These are phyloP conservation scores for Neofusicoccum cordaticola DNA, from an alignment of 2,329 filamentous ascomycete genomes.

Conservation along the genomic window DNA sequence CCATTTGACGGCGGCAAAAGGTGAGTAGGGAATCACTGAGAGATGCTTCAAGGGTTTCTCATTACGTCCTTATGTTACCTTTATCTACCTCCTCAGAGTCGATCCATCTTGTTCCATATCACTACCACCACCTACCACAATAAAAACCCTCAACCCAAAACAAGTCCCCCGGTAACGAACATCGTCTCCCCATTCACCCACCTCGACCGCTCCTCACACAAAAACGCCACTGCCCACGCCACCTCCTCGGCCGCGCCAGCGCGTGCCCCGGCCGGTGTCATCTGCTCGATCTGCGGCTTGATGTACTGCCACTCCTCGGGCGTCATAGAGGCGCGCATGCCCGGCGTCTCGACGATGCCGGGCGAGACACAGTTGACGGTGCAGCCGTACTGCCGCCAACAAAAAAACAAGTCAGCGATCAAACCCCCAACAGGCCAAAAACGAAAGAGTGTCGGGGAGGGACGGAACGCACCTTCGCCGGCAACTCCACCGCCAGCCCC, in stretches of 20 bases:
- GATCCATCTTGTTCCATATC: no score
- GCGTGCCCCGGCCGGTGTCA: background rate
- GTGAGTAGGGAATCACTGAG: no score
- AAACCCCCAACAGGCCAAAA: no score
- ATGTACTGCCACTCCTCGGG: background rate
- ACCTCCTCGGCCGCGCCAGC: background rate
- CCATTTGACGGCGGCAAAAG: no score
- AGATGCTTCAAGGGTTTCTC: no score
- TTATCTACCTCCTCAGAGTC: no score
- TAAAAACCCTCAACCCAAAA: background rate
- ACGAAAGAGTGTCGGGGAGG: background rate
- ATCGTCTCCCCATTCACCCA: background rate
- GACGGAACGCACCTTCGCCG: background rate
- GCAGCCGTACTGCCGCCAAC: background rate
- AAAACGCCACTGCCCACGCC: conserved; percentile 1
- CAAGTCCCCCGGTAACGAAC: background rate
- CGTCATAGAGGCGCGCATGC: conserved; percentile 8
- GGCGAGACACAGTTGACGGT: background rate
- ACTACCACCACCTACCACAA: no score
- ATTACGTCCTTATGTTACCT: no score
- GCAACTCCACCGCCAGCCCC: conserved; percentile 57
- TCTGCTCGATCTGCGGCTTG: conserved; percentile 3
- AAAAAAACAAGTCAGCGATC: background rate
- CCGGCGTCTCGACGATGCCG: background rate
- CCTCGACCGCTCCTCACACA: background rate